Conservation (phyloP, 345 rosid genomes). For the Salix brachista region DNA sequence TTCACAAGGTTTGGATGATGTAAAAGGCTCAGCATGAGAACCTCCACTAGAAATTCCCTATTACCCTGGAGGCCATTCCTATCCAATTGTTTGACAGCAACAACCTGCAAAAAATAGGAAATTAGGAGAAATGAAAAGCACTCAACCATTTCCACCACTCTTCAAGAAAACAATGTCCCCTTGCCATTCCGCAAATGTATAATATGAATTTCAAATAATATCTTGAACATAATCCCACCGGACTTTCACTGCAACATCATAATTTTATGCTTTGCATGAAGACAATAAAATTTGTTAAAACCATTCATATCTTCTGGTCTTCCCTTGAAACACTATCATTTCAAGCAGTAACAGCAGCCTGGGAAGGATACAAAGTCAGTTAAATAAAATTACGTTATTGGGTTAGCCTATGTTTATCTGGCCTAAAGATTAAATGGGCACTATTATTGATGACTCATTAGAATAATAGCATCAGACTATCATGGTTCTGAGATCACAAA, state of each 20-base stretch:
- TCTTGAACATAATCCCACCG: neutral
- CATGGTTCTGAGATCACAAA: no score
- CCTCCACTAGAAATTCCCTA: conserved; percentile 96
- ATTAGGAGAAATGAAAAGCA: neutral
- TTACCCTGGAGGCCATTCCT: conserved; percentile 98
- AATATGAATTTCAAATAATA: neutral
- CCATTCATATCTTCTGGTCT: neutral
- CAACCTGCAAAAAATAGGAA: conserved; percentile 47
- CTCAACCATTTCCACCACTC: neutral
- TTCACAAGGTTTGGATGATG: conserved; percentile 94
- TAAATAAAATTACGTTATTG: neutral
- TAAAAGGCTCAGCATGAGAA: conserved; percentile 98
- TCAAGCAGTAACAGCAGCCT: neutral
- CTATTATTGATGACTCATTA: neutral
- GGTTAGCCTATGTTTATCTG: neutral
- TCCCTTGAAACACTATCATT: neutral
- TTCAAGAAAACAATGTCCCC: neutral
- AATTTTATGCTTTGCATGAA: neutral
- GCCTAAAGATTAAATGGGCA: neutral
- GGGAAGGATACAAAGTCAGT: neutral
- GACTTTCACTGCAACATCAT: neutral
- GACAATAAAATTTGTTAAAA: neutral
- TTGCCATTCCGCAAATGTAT: neutral
- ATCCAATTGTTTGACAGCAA: conserved; percentile 95
- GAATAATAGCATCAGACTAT: neutral